phyloP scores from a whole-genome alignment of 345 rosid genomes.

The Populus alba region DNA sequence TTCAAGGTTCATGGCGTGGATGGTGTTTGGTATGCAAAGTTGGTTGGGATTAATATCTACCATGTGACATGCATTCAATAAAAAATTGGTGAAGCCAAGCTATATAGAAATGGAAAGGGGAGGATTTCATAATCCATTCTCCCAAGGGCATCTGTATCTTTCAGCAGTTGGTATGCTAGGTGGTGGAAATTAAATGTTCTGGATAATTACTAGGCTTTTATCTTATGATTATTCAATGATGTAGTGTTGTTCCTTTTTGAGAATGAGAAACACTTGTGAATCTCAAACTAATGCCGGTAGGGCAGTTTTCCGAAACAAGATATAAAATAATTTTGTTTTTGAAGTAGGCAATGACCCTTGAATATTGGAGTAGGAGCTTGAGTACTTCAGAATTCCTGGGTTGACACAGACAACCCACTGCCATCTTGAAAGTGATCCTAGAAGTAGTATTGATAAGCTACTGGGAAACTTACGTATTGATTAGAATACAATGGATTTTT shows the following conservation, averaged over 20 bases:
- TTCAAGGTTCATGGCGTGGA: not conserved
- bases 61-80: not conserved
- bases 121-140: not conserved
- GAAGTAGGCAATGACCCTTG: not conserved
- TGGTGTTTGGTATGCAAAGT: not conserved
- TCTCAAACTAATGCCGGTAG: not conserved
- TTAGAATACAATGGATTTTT: not conserved
- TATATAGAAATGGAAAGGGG: not conserved
- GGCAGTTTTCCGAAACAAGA: not conserved
- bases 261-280: not conserved
- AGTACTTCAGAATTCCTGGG: not conserved
- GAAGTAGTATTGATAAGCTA: not conserved
- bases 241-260: not conserved
- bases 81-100: not conserved
- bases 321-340: not conserved
- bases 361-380: not conserved
- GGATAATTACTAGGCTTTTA: not conserved
- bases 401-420: not conserved
- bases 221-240: not conserved
- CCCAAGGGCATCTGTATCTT: not conserved
- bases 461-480: no score
- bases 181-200: no score
- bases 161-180: not conserved
- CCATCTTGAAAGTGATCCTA: not conserved
- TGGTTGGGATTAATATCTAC: not conserved